Evolutionary conservation across 164 flowering plant genomes (phyloP).

Genomic region (Vitis riparia): DNA sequence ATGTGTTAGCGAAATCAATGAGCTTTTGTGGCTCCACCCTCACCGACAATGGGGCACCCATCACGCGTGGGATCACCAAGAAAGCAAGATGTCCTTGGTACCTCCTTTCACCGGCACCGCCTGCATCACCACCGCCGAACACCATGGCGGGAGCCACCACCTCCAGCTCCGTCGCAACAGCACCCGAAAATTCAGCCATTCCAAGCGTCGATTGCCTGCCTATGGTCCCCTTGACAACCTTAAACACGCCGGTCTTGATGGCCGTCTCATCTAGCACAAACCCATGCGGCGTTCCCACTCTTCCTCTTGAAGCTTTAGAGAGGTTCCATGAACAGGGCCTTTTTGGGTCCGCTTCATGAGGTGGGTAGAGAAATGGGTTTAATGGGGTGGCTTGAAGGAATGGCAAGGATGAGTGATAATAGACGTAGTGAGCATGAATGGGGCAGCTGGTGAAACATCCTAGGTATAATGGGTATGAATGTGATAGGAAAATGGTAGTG

Average conservation of each 20-base stretch:
- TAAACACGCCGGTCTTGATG: slow-evolving; percentile 47
- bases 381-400: too few relatives aligned
- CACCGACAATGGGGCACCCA: too few relatives aligned
- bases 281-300: slow-evolving; percentile 86
- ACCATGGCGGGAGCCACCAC: slow-evolving; percentile 15
- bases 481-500: too few relatives aligned
- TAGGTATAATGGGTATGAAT: too few relatives aligned
- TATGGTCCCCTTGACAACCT: slow-evolving; percentile 74
- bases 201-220: slow-evolving; percentile 76
- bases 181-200: slow-evolving; percentile 63
- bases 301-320: slow-evolving; percentile 73
- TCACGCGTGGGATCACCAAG: too few relatives aligned
- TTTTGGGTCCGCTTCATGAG: slow-evolving; percentile 78
- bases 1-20: too few relatives aligned
- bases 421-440: too few relatives aligned
- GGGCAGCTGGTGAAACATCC: too few relatives aligned
- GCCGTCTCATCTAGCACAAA: slow-evolving; percentile 76
- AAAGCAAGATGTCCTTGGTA: background rate
- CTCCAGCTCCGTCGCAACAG: slow-evolving; percentile 36
- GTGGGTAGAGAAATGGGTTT: slow-evolving; percentile 53
- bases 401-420: too few relatives aligned
- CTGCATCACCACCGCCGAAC: slow-evolving; percentile 18
- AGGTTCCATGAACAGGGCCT: slow-evolving; percentile 73
- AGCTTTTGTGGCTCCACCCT: too few relatives aligned
- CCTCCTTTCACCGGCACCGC: slow-evolving; percentile 9